A percentile compares a stretch with the other conserved stretches of the same genome.
These are phyloP conservation scores for Oxyria digyna DNA, from an alignment of 148 eudicot species.

Conservation along the genomic window DNA sequence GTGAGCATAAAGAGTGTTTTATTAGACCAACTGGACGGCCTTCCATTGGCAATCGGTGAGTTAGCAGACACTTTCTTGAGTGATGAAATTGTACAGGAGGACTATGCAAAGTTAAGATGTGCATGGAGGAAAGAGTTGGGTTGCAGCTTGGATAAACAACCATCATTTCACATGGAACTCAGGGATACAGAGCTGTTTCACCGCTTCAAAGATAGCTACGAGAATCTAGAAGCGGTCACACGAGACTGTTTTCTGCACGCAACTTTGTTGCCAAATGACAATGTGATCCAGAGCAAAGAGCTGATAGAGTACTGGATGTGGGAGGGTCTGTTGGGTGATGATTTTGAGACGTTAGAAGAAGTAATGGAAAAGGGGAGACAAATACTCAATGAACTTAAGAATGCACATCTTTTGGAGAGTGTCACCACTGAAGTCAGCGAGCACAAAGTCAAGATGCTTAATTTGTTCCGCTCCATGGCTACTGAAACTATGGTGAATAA, in stretches of 20 bases:
- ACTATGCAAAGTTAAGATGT: background rate
- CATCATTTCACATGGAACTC: background rate
- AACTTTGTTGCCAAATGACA: background rate
- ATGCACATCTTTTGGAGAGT: constrained; percentile 19
- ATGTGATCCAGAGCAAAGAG: background rate
- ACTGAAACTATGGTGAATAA: constrained; percentile 8
- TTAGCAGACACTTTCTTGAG: background rate
- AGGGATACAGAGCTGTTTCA: background rate
- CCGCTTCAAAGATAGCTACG: background rate
- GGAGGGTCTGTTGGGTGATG: constrained; percentile 19
- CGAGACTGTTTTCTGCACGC: background rate
- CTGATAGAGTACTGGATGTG: constrained; percentile 15
- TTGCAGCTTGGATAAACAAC: background rate
- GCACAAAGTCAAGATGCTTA: constrained; percentile 15
- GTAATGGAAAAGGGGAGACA: constrained; percentile 10
- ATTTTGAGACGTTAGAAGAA: constrained; percentile 12
- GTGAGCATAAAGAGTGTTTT: background rate
- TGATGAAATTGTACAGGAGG: constrained; percentile 12
- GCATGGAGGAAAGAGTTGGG: constrained; percentile 15
- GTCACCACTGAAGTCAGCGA: constrained; percentile 5
- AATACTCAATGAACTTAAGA: constrained; percentile 16
- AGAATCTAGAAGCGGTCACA: background rate
- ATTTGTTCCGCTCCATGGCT: constrained; percentile 13
- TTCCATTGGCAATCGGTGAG: constrained; percentile 15
- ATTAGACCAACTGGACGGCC: constrained; percentile 15